Conservation (phyloP, 2,329 filamentous ascomycete species). For the Aureobasidium sp. region DNA sequence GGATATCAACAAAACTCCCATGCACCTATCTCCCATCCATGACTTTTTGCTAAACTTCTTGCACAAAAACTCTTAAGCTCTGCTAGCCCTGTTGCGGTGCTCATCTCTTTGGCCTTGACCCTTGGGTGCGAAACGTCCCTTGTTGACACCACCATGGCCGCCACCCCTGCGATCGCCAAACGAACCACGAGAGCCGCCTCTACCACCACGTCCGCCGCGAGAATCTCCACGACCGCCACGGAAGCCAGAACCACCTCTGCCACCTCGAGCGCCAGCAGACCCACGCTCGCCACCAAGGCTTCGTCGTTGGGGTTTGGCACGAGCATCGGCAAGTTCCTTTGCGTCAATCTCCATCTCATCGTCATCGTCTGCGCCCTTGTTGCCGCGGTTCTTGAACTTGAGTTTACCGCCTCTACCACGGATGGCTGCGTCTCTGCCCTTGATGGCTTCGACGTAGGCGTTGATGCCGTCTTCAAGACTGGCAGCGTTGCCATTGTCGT, state of each 20-base stretch:
- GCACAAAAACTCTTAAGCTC: not conserved
- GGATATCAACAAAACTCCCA: not conserved
- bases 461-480: constrained; percentile 48
- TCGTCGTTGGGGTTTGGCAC: constrained; percentile 29
- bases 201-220: constrained; percentile 7
- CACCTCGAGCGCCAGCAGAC: constrained; percentile 5
- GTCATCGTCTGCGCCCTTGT: constrained; percentile 40
- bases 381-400: constrained; percentile 49
- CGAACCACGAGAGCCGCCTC: not conserved
- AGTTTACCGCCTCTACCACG: constrained; percentile 53
- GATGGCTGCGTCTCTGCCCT: constrained; percentile 51
- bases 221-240: not conserved
- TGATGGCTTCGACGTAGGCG: constrained; percentile 55
- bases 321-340: constrained; percentile 24
- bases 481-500: constrained; percentile 32
- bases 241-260: not conserved
- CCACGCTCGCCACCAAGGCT: constrained; percentile 31
- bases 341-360: constrained; percentile 30
- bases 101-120: not conserved
- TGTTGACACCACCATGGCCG: not conserved
- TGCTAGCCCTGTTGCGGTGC: constrained; percentile 1
- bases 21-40: not conserved
- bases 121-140: constrained; percentile 4
- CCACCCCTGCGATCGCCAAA: constrained; percentile 1
- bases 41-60: not conserved